phyloP scores from a whole-genome alignment of 192 early-diverging fungal genomes.

The Allomyces javanicus region DNA sequence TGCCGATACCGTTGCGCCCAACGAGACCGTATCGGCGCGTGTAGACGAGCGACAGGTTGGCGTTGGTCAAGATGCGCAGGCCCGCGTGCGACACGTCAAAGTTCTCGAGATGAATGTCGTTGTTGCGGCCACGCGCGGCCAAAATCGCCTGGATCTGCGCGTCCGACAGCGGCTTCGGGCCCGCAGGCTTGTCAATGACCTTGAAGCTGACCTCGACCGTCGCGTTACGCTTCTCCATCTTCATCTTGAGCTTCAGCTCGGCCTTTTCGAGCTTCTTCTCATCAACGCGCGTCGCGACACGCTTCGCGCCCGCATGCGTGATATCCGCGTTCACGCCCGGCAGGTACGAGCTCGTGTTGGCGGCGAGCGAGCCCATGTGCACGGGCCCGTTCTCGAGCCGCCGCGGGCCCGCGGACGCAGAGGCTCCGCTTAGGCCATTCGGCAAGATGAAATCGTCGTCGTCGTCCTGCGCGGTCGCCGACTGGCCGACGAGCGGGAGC shows the following conservation, averaged over 20 bases:
- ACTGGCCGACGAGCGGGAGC: constrained; percentile 25
- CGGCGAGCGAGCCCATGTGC: constrained; percentile 43
- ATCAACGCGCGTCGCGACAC: constrained; percentile 51
- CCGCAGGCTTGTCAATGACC: constrained; percentile 40
- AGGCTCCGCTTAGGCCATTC: background rate
- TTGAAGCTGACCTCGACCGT: constrained; percentile 38
- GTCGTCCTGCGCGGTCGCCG: constrained; percentile 14
- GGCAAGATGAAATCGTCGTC: constrained; percentile 3
- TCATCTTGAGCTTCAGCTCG: constrained; percentile 76
- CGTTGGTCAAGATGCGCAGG: constrained; percentile 76
- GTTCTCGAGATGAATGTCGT: constrained; percentile 90
- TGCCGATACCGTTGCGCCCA: constrained; percentile 73
- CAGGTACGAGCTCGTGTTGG: constrained; percentile 24
- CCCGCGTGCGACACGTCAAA: constrained; percentile 93
- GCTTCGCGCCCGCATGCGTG: constrained; percentile 42
- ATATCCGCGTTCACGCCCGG: constrained; percentile 31
- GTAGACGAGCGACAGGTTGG: constrained; percentile 59
- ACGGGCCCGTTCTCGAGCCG: constrained; percentile 42
- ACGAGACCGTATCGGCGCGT: constrained; percentile 91
- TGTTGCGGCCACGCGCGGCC: constrained; percentile 57
- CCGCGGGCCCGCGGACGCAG: constrained; percentile 11
- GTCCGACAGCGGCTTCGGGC: constrained; percentile 59
- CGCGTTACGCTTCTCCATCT: constrained; percentile 62
- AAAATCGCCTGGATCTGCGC: constrained; percentile 78
- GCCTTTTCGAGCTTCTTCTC: constrained; percentile 71